A percentile compares a stretch with the other conserved stretches of the same genome.
Conservation (phyloP, 1,284 basidiomycete genomes). For the Fomitopsis schrenkii region DNA sequence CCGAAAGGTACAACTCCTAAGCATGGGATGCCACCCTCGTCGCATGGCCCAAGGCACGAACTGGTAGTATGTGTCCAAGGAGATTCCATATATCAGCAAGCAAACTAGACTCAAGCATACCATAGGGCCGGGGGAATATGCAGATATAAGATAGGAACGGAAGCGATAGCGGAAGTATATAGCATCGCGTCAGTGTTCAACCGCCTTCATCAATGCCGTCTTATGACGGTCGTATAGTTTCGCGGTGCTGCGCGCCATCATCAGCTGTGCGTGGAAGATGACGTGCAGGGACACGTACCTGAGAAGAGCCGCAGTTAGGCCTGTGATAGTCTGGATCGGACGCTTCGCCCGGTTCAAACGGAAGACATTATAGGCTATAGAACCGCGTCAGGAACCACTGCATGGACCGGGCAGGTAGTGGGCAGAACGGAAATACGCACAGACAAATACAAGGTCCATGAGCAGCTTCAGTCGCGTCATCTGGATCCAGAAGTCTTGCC, state of each 20-base stretch:
- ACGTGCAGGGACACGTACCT: slow-evolving; percentile 43
- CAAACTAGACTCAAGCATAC: neutral
- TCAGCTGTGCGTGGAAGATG: neutral
- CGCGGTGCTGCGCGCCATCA: slow-evolving; percentile 42
- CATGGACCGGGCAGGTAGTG: neutral
- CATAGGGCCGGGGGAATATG: neutral
- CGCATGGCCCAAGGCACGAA: neutral
- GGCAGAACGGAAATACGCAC: slow-evolving; percentile 43
- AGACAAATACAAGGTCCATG: slow-evolving; percentile 82
- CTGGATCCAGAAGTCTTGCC: slow-evolving; percentile 73
- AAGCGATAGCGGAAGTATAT: neutral
- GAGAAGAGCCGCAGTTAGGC: slow-evolving; percentile 63
- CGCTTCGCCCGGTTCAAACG: slow-evolving; percentile 54
- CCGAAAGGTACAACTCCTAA: neutral
- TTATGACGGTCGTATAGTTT: slow-evolving; percentile 71
- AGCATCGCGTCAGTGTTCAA: neutral
- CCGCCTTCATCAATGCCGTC: slow-evolving; percentile 50
- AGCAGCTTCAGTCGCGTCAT: slow-evolving; percentile 63
- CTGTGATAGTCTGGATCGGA: slow-evolving; percentile 60
- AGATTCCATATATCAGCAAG: neutral
- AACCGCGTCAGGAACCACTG: neutral
- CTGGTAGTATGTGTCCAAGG: neutral
- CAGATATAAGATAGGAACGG: slow-evolving; percentile 1
- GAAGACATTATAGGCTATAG: slow-evolving; percentile 52
- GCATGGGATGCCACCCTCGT: too few species aligned